These are phyloP conservation scores for Albatrellus ellisii DNA, from an alignment of 768 basidiomycete species.

Conservation along the genomic window DNA sequence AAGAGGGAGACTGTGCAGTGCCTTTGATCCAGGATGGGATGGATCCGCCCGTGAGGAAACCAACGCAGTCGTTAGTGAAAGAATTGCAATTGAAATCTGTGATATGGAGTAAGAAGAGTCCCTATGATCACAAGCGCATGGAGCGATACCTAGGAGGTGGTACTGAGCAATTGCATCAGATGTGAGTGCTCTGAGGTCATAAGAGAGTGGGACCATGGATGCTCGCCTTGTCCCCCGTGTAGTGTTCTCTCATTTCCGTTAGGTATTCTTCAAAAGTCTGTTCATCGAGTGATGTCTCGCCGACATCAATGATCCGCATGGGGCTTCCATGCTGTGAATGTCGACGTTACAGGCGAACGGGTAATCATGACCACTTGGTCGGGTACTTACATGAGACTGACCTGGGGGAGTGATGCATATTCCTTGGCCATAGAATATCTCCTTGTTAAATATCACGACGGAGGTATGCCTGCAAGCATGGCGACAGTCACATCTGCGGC, in stretches of 20 bases:
- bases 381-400: conserved; percentile 57
- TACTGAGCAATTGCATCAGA: conserved; percentile 36
- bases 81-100: conserved; percentile 92
- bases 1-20: conserved; percentile 20
- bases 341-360: background rate
- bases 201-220: conserved; percentile 2
- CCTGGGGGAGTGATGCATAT: conserved; percentile 64
- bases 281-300: conserved; percentile 70
- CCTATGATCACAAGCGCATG: background rate
- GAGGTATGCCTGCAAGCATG: conserved; percentile 78
- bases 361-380: background rate
- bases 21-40: conserved; percentile 80
- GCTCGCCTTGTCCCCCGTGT: conserved; percentile 83
- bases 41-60: conserved; percentile 72
- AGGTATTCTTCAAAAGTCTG: conserved; percentile 83
- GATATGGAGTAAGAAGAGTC: background rate
- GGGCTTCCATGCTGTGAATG: conserved; percentile 57
- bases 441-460: conserved; percentile 75
- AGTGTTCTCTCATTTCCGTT: conserved; percentile 57
- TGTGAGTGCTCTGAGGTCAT: background rate
- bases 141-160: conserved; percentile 57
- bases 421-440: conserved; percentile 86
- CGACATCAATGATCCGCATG: conserved; percentile 56
- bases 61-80: conserved; percentile 81
- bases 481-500: conserved; percentile 4